A percentile compares a stretch with the other conserved stretches of the same genome.
These are phyloP conservation scores for Camelina hispida DNA, from an alignment of 345 rosid species.

Conservation along the genomic window DNA sequence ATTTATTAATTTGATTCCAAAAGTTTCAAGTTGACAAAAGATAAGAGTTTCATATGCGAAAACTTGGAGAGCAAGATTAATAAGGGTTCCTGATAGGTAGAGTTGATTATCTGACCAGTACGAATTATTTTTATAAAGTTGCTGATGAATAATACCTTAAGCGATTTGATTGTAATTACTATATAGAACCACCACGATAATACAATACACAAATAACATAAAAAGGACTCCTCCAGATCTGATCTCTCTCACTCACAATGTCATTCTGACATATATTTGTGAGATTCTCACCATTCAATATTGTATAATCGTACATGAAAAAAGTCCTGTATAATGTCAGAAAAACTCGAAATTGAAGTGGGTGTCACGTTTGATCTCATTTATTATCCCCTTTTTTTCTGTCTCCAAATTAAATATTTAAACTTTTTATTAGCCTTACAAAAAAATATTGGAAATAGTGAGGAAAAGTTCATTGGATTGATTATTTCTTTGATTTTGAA, in stretches of 20 bases:
- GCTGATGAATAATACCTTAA: constrained; percentile 6
- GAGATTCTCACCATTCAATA: constrained; percentile 28
- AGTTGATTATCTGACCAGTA: constrained; percentile 25
- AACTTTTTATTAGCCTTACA: background rate
- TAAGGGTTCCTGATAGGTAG: constrained; percentile 35
- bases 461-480: background rate
- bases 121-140: background rate
- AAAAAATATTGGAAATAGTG: no score
- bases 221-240: constrained; percentile 25
- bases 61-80: constrained; percentile 41
- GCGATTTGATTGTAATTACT: background rate
- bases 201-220: background rate
- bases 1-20: constrained; percentile 12
- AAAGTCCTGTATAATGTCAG: background rate
- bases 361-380: constrained; percentile 30
- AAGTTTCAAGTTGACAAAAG: constrained; percentile 29
- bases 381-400: background rate
- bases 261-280: constrained; percentile 34
- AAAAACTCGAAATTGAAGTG: constrained; percentile 32
- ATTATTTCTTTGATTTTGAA: background rate
- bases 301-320: background rate
- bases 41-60: background rate
- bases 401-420: constrained; percentile 7
- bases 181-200: background rate
- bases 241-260: constrained; percentile 14